These are phyloP conservation scores for Torulaspora microellipsoides DNA, from an alignment of 805 yeast species.

Conservation along the genomic window DNA sequence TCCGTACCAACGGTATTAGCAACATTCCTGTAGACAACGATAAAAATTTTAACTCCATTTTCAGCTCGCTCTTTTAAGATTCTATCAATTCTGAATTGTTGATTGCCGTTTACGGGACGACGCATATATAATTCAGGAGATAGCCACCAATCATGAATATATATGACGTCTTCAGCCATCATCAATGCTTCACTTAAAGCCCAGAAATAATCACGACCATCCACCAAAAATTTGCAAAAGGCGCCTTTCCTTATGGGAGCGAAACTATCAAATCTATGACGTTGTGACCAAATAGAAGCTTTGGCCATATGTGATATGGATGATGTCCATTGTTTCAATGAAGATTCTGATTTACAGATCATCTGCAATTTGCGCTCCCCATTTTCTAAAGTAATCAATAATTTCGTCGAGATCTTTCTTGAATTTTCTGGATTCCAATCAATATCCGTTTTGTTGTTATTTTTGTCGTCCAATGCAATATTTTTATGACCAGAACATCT, in stretches of 20 bases:
- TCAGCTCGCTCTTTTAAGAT: constrained; percentile 83
- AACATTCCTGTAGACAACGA: constrained; percentile 88
- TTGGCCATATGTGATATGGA: constrained; percentile 67
- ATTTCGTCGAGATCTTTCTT: constrained; percentile 48
- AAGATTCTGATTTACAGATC: constrained; percentile 60
- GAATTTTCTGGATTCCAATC: constrained; percentile 23
- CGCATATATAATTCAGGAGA: constrained; percentile 90
- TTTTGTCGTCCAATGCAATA: constrained; percentile 24
- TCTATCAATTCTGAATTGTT: constrained; percentile 88
- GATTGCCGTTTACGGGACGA: constrained; percentile 93
- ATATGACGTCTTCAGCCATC: constrained; percentile 89
- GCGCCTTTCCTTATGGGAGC: constrained; percentile 86
- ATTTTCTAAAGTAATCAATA: constrained; percentile 58
- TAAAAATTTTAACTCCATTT: constrained; percentile 90
- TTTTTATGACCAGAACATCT: constrained; percentile 38
- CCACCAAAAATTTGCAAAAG: constrained; percentile 95
- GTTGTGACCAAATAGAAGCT: constrained; percentile 65
- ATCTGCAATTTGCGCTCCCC: constrained; percentile 74
- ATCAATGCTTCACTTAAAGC: constrained; percentile 87
- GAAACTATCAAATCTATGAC: constrained; percentile 78
- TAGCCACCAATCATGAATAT: constrained; percentile 98
- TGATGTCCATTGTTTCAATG: constrained; percentile 67
- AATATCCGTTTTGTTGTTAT: constrained; percentile 25
- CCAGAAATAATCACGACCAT: constrained; percentile 95
- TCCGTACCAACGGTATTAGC: constrained; percentile 92